Conservation (phyloP, 2,329 filamentous ascomycete species). For the Colletotrichum salicis region DNA sequence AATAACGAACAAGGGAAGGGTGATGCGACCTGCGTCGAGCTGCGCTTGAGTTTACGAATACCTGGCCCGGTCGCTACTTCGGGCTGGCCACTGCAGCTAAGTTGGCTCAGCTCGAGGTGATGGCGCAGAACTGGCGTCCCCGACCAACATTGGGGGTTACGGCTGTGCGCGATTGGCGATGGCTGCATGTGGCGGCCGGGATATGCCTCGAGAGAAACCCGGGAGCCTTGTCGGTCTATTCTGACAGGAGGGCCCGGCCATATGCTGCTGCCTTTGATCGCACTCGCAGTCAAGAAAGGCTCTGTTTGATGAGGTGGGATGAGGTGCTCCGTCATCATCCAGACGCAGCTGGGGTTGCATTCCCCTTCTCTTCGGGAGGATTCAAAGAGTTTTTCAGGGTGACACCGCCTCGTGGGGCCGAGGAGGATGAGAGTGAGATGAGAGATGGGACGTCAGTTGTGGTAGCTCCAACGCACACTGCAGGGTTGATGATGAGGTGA, state of each 20-base stretch:
- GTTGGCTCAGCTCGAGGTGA: constrained; percentile 31
- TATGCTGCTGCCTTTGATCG: constrained; percentile 9
- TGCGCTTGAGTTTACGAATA: not conserved
- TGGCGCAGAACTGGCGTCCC: constrained; percentile 22
- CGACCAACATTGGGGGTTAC: not conserved
- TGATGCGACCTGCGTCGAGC: not conserved
- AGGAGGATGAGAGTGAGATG: constrained; percentile 8
- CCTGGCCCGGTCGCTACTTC: not conserved
- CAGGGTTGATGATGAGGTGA: constrained; percentile 35
- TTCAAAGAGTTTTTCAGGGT: not conserved
- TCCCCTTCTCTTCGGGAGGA: not conserved
- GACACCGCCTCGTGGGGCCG: constrained; percentile 11
- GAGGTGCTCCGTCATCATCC: not conserved
- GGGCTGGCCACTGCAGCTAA: constrained; percentile 21
- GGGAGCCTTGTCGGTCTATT: not conserved
- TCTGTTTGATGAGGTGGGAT: not conserved
- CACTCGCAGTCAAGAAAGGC: not conserved
- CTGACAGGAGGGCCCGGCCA: not conserved
- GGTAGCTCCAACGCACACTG: constrained; percentile 20
- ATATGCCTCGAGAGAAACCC: constrained; percentile 9
- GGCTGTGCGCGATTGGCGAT: constrained; percentile 9
- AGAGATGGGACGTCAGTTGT: constrained; percentile 3
- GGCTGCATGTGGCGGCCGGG: constrained; percentile 18
- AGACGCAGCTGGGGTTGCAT: not conserved
- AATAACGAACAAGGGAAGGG: not conserved